These are phyloP conservation scores for Suillus decipiens DNA, from an alignment of 768 basidiomycete genomes.

Conservation along the genomic window DNA sequence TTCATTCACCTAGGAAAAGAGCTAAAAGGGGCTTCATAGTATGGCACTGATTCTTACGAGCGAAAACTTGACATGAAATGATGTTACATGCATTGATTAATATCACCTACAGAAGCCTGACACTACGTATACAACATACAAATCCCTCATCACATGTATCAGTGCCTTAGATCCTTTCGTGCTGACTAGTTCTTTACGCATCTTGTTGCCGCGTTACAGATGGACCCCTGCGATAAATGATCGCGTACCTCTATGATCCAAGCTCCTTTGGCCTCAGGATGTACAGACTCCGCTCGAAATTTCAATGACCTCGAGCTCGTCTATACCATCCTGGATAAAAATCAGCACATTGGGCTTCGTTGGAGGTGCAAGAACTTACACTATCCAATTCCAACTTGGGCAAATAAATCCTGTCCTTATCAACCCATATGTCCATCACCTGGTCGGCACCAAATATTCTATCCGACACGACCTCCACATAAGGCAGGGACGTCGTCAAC, in stretches of 20 bases:
- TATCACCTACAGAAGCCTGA: not conserved
- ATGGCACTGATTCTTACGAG: not conserved
- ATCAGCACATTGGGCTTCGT: not conserved
- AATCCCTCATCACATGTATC: not conserved
- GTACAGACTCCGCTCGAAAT: not conserved
- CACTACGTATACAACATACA: not conserved
- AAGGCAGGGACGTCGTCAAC: conserved; percentile 9
- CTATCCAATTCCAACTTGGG: not conserved
- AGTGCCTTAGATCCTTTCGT: conserved; percentile 21
- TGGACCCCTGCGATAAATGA: not conserved
- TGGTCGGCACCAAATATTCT: not conserved
- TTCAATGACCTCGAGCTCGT: not conserved
- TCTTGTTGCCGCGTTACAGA: conserved; percentile 39
- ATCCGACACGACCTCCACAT: conserved; percentile 8
- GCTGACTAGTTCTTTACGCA: conserved; percentile 8
- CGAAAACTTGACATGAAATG: not conserved
- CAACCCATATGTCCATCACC: conserved; percentile 1
- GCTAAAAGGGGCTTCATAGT: not conserved
- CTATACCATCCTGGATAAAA: not conserved
- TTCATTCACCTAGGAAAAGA: not conserved
- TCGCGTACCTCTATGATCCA: not conserved
- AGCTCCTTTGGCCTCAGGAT: not conserved
- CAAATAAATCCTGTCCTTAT: conserved; percentile 6
- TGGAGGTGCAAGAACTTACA: not conserved
- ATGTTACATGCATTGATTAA: not conserved